These are phyloP conservation scores for sunflower (Helianthus annuus) DNA, from an alignment of 129 eudicot species.

Conservation along the genomic window HanXRQr2.0-SUNRISE NC_035440.2:7473987-7474486, in stretches of 20 bases:
- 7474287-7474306: conserved; percentile 60
- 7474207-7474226: conserved; percentile 29
- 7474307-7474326: conserved; percentile 53
- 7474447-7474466: conserved; percentile 77
- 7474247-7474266: conserved; percentile 5
- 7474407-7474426: conserved; percentile 46
- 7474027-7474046: too few relatives aligned
- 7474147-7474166: neutral
- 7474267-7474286: conserved; percentile 12
- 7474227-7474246: conserved; percentile 21
- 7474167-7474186: conserved; percentile 17
- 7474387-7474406: conserved; percentile 40
- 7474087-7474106: neutral
- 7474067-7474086: too few relatives aligned
- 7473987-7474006: too few relatives aligned
- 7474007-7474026: too few relatives aligned
- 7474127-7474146: neutral
- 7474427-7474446: conserved; percentile 57
- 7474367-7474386: conserved; percentile 46
- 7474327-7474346: conserved; percentile 64
- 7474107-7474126: conserved; percentile 5
- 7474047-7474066: too few relatives aligned
- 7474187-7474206: conserved; percentile 19
- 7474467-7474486: conserved; percentile 77
- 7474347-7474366: conserved; percentile 69